Percentiles rank a stretch among this genome's conserved stretches.
Evolutionary conservation across 1,284 basidiomycete genomes (phyloP).

Genomic region (Pterula multifida): DNA sequence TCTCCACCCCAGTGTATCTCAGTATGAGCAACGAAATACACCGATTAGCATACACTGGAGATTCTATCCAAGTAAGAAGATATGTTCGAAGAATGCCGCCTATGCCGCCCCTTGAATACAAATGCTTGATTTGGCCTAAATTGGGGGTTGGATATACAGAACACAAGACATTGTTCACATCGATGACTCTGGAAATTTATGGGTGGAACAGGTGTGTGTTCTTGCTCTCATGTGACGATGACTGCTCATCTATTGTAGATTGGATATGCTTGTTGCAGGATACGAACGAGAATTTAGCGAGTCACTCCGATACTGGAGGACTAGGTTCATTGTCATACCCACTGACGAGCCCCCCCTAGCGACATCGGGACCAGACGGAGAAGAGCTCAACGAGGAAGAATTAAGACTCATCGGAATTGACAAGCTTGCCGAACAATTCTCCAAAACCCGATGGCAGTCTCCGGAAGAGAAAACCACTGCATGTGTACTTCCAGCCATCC

Average conservation of each 20-base stretch:
- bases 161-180: conserved; percentile 63
- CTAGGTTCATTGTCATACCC: conserved; percentile 90
- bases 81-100: conserved; percentile 70
- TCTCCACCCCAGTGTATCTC: conserved; percentile 75
- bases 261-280: conserved; percentile 78
- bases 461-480: conserved; percentile 39
- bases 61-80: conserved; percentile 79
- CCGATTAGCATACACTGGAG: conserved; percentile 77
- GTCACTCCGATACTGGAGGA: conserved; percentile 85
- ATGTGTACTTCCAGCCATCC: conserved; percentile 41
- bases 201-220: conserved; percentile 64
- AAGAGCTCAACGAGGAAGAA: conserved; percentile 78
- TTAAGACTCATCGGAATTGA: conserved; percentile 83
- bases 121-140: conserved; percentile 90
- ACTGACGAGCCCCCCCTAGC: conserved; percentile 54
- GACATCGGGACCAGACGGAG: conserved; percentile 47
- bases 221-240: background rate
- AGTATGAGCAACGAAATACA: conserved; percentile 96
- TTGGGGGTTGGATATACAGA: conserved; percentile 81
- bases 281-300: conserved; percentile 76
- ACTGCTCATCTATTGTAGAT: conserved; percentile 20
- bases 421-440: conserved; percentile 83
- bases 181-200: conserved; percentile 70
- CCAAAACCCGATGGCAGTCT: conserved; percentile 65
- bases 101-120: conserved; percentile 61